Percentiles rank a stretch among this genome's conserved stretches.
Evolutionary conservation across 2,329 filamentous ascomycete genomes (phyloP).

Genomic region (Neonectria magnoliae): DNA sequence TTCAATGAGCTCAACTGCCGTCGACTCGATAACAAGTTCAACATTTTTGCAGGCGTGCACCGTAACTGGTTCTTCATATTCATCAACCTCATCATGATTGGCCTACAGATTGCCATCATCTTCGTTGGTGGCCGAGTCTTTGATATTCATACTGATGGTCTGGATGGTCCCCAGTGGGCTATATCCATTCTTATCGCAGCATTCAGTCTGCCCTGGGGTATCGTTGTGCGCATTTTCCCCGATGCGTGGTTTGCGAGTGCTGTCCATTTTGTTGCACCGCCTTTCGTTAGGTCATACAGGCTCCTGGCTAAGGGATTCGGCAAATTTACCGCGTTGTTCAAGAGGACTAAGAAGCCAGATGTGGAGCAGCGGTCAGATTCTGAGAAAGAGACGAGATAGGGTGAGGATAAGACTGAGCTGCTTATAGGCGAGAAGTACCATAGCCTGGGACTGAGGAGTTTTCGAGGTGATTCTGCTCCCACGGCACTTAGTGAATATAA

Average conservation of each 20-base stretch:
- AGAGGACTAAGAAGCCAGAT: background rate
- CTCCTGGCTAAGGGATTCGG: conserved; percentile 3
- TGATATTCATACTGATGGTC: conserved; percentile 18
- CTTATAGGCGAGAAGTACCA: too few species aligned
- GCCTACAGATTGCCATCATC: conserved; percentile 65
- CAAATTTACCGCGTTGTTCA: background rate
- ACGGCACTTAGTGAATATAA: too few species aligned
- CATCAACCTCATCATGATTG: conserved; percentile 67
- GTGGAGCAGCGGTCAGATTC: background rate
- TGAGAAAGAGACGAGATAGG: background rate
- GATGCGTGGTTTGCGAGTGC: conserved; percentile 45
- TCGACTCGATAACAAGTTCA: conserved; percentile 70
- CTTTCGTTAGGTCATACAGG: conserved; percentile 8
- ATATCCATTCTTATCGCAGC: conserved; percentile 48
- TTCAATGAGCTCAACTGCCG: conserved; percentile 75
- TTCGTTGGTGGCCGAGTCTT: conserved; percentile 57
- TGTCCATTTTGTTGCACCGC: conserved; percentile 4
- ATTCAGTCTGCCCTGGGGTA: conserved; percentile 61
- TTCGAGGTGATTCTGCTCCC: too few species aligned
- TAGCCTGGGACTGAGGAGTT: too few species aligned
- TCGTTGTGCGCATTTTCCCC: conserved; percentile 60
- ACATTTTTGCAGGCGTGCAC: conserved; percentile 67
- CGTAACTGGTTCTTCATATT: conserved; percentile 67
- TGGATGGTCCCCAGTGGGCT: conserved; percentile 26
- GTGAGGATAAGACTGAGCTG: background rate